Evolutionary conservation across 345 rosid species (phyloP), one percentile per base, ranked within the genome.

Genomic region (Anastatica hierochuntica): DNA sequence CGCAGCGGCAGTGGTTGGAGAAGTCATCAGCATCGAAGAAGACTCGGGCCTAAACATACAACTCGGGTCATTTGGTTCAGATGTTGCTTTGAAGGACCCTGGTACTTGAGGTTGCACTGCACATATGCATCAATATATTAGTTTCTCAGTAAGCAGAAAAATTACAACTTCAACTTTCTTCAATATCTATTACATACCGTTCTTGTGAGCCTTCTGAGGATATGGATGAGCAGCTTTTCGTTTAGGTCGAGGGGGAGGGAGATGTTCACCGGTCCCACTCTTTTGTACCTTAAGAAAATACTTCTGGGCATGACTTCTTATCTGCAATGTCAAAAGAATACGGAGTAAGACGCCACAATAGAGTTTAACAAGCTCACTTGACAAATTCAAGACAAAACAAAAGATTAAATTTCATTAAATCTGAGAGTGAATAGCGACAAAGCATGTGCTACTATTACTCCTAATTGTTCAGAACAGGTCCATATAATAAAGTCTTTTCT

Each of bases 181-280:
- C 33, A 63, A 8, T 7, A 59, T 41, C 19, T 30, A 34, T 42
- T 13, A 39, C 69, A 23, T 53, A 87, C 96, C 80, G 53, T 60
- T 75, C 68, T 84, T 87, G 2, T 83, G 72, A 19, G 94, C 94
- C 52, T 87, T 87, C 33, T 84, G 96, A 54, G 96, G 96, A 72
- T 88, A 88, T n/a, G 96, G 94, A 78, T 81, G 96, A 56, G 90
- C 83, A 7, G 96, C 90, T 79, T 84, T 88, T 67, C 94, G 75
- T 69, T 87, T 87, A 12, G 96, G 96, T 33, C 96, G 74, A 49
- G 96, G 96, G 13, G 94, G 96, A 68, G 96, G 94, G 66, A 88
- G 72, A 69, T 88, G 96, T 75, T 84, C 94, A 43, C 71, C 76
- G 4, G 88, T 76, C 49, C 96, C 96, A 65, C 56, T 88, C 77